phyloP scores from a whole-genome alignment of 257 asterid species.

The Craterostigma plantagineum region DNA sequence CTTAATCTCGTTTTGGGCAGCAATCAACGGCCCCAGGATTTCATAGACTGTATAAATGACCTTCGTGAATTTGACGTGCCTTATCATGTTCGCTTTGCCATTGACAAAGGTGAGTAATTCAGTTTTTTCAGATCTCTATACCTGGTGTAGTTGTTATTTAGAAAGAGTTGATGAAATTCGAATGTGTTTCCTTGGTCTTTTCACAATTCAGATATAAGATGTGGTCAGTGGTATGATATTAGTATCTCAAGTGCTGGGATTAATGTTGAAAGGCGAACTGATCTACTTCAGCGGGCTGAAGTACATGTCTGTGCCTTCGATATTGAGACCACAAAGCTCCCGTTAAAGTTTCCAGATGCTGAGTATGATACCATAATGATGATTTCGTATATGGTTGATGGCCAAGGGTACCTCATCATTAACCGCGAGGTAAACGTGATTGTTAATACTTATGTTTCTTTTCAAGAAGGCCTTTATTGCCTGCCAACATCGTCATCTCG shows the following conservation, averaged over 20 bases:
- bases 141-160: conserved; percentile 7
- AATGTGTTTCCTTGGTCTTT: conserved; percentile 17
- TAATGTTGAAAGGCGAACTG: conserved; percentile 58
- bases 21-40: conserved; percentile 77
- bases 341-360: conserved; percentile 95
- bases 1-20: conserved; percentile 25
- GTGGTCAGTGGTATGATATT: conserved; percentile 98
- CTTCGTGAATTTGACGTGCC: conserved; percentile 98
- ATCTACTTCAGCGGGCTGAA: conserved; percentile 96
- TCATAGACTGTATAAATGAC: conserved; percentile 72
- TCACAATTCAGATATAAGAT: conserved; percentile 52
- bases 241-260: conserved; percentile 56
- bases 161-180: conserved; percentile 6
- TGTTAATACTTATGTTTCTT: neutral
- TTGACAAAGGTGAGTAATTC: conserved; percentile 60
- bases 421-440: conserved; percentile 56
- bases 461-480: neutral
- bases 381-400: conserved; percentile 99
- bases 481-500: too few relatives aligned
- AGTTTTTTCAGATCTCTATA: conserved; percentile 5
- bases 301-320: conserved; percentile 98
- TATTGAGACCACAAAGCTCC: conserved; percentile 97
- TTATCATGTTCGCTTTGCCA: conserved; percentile 92
- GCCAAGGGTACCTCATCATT: conserved; percentile 89
- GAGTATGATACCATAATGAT: conserved; percentile 92